phyloP scores from a whole-genome alignment of 805 yeast genomes.

The Torulaspora indica region DNA sequence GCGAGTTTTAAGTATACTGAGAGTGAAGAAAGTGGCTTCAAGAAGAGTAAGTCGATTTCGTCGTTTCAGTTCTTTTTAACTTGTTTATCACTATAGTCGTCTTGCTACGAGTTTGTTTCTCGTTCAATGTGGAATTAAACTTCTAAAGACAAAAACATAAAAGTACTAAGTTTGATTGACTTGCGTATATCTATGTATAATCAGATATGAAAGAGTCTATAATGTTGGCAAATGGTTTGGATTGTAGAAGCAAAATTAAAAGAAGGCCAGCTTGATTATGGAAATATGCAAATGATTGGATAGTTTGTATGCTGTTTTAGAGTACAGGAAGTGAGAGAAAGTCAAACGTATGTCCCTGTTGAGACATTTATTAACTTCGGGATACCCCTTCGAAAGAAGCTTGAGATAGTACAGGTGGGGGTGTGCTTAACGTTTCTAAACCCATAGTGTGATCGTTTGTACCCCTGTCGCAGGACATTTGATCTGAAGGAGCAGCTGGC shows the following conservation, averaged over 20 bases:
- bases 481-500: background rate
- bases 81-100: too few relatives aligned
- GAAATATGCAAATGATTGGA: slow-evolving; percentile 1
- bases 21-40: too few relatives aligned
- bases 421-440: background rate
- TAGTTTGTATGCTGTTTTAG: background rate
- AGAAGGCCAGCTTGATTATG: slow-evolving; percentile 7
- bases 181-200: background rate
- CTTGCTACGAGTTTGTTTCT: background rate
- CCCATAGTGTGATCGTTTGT: background rate
- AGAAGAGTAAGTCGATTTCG: too few relatives aligned
- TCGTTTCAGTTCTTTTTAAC: too few relatives aligned
- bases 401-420: slow-evolving; percentile 1
- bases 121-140: background rate
- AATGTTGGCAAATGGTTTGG: slow-evolving; percentile 1
- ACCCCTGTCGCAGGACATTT: background rate
- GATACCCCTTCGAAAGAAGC: background rate
- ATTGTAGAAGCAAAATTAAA: background rate
- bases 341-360: background rate
- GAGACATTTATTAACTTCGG: background rate
- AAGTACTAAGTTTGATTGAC: background rate
- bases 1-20: too few relatives aligned
- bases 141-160: background rate
- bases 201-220: slow-evolving; percentile 4
- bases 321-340: background rate